Base-by-base conservation (phyloP, 176 grass and related monocot species). In the Aegilops speltoides region DNA sequence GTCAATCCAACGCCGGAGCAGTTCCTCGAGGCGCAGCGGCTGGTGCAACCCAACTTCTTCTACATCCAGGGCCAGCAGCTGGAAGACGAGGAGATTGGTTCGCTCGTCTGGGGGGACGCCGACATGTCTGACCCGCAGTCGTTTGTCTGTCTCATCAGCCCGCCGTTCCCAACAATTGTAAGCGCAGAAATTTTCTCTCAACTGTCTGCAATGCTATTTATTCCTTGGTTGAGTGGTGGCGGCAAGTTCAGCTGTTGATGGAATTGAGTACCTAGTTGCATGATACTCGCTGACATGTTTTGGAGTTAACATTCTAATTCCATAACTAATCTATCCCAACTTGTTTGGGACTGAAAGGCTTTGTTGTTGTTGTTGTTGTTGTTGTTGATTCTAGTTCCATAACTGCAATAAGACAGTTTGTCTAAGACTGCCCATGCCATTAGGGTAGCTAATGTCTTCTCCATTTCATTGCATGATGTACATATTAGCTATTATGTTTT, bases 131-230 rank as follows among this genome's bases (percentile, higher is more conserved):
- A 96, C 33, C 87, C 90, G 3, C 88, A 99, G 81, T 89, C 87
- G 60, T 87, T 99, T 83, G 90, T 68, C 76, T 94, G 88, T 67
- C 88, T 99, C 73, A 90, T 99, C 81, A 89, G 91, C 71, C 90
- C 92, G 17, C 89, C 97, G 31, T 91, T 96, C 68, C 97, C 97
- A 0, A 99, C 94, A 1, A 99, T 99, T 31, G 97, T 99, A 94
- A 91, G 94, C 48, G 26, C 73, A 23, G 10, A 17, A 45, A 36
- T 67, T 86, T 66, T 84, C 50, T 38, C 45, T 92, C 31, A 57
- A 57, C 10, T 65, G 23, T 85, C 31, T 86, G 41, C 33, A 43
- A 34, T 90, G 43, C 46, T 88, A 31, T 52, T 59, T 86, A 57
- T 25, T 26, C 43, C 28, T 25, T 71, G 38, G n/a, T 70, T 50